Evolutionary conservation across 2,329 filamentous ascomycete genomes (phyloP).

Genomic region (Orbilia javanica): DNA sequence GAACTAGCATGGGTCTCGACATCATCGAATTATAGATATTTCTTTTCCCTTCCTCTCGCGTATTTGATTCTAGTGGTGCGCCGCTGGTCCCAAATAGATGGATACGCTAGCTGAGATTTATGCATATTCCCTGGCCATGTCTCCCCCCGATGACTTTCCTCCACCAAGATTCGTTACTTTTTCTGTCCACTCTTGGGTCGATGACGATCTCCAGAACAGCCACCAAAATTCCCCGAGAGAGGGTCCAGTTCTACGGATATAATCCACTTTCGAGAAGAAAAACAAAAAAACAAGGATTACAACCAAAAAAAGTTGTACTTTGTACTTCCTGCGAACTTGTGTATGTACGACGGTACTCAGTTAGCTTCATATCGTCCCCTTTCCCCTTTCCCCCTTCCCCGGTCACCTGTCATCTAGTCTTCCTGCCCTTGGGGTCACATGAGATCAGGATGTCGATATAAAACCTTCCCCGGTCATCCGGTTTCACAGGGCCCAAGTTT

Average conservation of each 20-base stretch:
- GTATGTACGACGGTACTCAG: constrained; percentile 21
- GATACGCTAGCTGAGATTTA: constrained; percentile 58
- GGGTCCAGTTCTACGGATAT: constrained; percentile 18
- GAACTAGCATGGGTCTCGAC: constrained; percentile 57
- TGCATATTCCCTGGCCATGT: constrained; percentile 53
- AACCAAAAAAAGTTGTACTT: constrained; percentile 10
- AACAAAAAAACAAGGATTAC: no score
- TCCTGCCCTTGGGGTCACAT: constrained; percentile 54
- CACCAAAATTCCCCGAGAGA: constrained; percentile 56
- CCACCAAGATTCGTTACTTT: constrained; percentile 30
- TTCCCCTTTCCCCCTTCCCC: constrained; percentile 1
- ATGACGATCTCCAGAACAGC: constrained; percentile 49
- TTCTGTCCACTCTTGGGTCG: constrained; percentile 25
- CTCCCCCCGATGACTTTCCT: constrained; percentile 22
- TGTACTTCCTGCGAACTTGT: constrained; percentile 17
- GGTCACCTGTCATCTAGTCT: constrained; percentile 48
- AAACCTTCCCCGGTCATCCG: constrained; percentile 56
- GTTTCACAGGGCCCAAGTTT: constrained; percentile 43
- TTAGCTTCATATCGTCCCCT: neutral
- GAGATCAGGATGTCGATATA: constrained; percentile 57
- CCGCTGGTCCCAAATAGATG: constrained; percentile 57
- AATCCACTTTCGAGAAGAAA: constrained; percentile 13
- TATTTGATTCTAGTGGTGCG: constrained; percentile 57
- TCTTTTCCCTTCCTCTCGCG: constrained; percentile 53
- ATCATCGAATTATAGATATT: constrained; percentile 54